These are phyloP conservation scores for Centaurea solstitialis DNA, from an alignment of 129 eudicot genomes.

Conservation along the genomic window DNA sequence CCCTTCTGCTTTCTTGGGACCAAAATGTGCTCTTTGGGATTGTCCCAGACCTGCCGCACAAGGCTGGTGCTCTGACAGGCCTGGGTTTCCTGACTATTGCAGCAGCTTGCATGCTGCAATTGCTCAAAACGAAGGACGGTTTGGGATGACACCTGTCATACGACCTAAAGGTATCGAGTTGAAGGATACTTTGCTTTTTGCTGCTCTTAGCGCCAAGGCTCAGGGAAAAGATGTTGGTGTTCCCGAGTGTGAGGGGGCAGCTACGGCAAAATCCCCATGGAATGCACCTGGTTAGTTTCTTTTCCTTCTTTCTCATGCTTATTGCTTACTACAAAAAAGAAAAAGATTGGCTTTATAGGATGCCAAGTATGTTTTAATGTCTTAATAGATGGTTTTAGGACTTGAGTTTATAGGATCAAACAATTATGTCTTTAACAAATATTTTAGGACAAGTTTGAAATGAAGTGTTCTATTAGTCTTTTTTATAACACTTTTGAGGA, in stretches of 20 bases:
- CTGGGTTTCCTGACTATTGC: slow-evolving; percentile 88
- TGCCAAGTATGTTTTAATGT: neutral
- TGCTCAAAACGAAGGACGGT: slow-evolving; percentile 87
- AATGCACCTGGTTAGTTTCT: slow-evolving; percentile 81
- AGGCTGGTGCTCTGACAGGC: slow-evolving; percentile 76
- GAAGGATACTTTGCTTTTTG: slow-evolving; percentile 88
- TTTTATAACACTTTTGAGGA: too few relatives aligned
- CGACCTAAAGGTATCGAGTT: slow-evolving; percentile 96
- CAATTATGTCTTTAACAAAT: too few relatives aligned
- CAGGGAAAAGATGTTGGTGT: slow-evolving; percentile 93
- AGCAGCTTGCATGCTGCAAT: slow-evolving; percentile 75
- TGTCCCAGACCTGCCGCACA: slow-evolving; percentile 85
- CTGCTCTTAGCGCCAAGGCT: slow-evolving; percentile 86
- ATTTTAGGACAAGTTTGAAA: too few relatives aligned
- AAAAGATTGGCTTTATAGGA: neutral
- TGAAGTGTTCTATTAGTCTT: too few relatives aligned
- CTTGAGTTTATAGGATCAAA: neutral
- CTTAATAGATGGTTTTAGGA: neutral
- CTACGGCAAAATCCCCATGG: slow-evolving; percentile 98
- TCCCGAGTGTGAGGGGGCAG: slow-evolving; percentile 99
- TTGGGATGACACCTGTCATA: slow-evolving; percentile 82
- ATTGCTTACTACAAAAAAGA: too few relatives aligned
- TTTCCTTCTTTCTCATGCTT: neutral
- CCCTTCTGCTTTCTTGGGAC: slow-evolving; percentile 93
- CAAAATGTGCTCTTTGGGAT: slow-evolving; percentile 99